Evolutionary conservation across 176 grass and related monocot species (phyloP).

Genomic region (Calamus simplicifolius): DNA sequence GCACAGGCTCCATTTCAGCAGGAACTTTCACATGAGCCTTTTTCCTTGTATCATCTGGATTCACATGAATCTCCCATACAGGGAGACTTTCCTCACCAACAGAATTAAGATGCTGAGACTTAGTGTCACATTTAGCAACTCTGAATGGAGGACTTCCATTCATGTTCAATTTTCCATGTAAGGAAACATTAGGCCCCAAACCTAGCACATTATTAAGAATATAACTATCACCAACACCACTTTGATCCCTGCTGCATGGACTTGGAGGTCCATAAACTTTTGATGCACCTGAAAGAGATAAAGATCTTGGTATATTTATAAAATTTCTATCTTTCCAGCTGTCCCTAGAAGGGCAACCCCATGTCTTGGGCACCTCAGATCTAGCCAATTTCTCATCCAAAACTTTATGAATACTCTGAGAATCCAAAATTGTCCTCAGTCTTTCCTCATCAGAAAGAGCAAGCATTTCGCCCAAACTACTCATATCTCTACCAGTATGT

Average conservation of each 20-base stretch:
- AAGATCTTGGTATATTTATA: slow-evolving; percentile 48
- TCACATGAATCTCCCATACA: slow-evolving; percentile 19
- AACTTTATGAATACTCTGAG: not conserved
- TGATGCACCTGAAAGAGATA: slow-evolving; percentile 13
- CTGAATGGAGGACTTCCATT: slow-evolving; percentile 14
- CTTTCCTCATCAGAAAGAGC: slow-evolving; percentile 55
- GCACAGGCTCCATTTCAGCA: not conserved
- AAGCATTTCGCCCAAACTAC: slow-evolving; percentile 62
- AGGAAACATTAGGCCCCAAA: not conserved
- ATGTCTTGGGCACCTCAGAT: not conserved
- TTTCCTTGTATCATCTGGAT: slow-evolving; percentile 16
- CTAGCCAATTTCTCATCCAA: slow-evolving; percentile 2
- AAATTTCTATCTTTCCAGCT: slow-evolving; percentile 3
- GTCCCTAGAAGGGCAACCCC: not conserved
- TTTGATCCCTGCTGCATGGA: slow-evolving; percentile 3
- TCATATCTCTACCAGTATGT: slow-evolving; percentile 18
- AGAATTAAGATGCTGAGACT: slow-evolving; percentile 22
- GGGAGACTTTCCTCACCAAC: slow-evolving; percentile 14
- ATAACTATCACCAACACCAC: not conserved
- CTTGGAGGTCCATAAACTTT: slow-evolving; percentile 7
- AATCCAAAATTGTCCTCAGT: slow-evolving; percentile 21
- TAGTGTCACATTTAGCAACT: slow-evolving; percentile 14
- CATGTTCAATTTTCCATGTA: slow-evolving; percentile 5
- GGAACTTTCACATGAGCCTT: slow-evolving; percentile 1
- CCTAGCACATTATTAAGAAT: not conserved